Base-by-base conservation (phyloP, 768 basidiomycete genomes). In the Leccinum boreale region DNA sequence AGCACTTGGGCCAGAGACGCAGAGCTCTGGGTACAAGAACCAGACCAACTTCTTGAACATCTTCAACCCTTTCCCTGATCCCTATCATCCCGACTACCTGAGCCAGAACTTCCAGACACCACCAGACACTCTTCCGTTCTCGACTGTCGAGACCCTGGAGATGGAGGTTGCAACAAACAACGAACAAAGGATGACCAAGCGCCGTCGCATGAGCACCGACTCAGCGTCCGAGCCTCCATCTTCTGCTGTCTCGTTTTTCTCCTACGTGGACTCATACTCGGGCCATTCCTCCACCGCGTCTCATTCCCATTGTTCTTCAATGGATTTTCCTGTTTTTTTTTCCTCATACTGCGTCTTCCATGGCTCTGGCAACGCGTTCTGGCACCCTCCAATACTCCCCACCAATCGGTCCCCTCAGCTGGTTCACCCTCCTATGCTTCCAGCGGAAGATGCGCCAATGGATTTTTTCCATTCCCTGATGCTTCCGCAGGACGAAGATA, bases 51-150 rank as follows among this genome's bases (percentile, higher is more conserved):
- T 67, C 67, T 49, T 71, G 50, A 62, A 66, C 64, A 58, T 74
- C 11, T 79, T 78, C 71, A 75, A 76, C 60, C 70, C 75, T 17
- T 90, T 79, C 70, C 86, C 89, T 4, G 88, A 88, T 0, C 87
- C 88, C 4, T 90, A 88, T 62, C 85, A 89, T 61, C 86, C 87
- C 3, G 89, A 90, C 65, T 85, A 87, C 56, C 71, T 89, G 12
- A 73, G 78, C 45, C 84, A 86, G 65, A 64, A 82, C 50, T 83
- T 73, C 65, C 70, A 73, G 33, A 70, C 78, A 0, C 70, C 77
- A 2, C 62, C 73, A 11, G 83, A 86, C 60, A 75, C 84, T 0
- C 74, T 87, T 7, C 82, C 83, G 0, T 86, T 82, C 63, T 72
- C 80, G 14, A 71, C 71, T 24, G 78, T 77, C 0, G 83, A 86